Conservation (phyloP, 1,284 basidiomycete species). For the Apiotrichum veenhuisii region DNA sequence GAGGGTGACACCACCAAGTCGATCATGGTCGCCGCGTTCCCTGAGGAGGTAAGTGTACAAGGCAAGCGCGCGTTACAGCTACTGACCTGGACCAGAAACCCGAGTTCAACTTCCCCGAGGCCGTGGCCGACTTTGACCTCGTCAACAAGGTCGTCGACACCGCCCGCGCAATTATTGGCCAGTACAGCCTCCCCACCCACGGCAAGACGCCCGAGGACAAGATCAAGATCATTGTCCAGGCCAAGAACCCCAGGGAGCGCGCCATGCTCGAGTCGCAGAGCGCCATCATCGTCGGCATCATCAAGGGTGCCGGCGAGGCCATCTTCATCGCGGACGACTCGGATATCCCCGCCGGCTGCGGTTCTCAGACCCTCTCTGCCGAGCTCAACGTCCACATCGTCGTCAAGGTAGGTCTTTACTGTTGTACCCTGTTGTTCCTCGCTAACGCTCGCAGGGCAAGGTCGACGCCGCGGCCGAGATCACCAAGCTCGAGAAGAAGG, state of each 20-base stretch:
- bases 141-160: conserved; percentile 76
- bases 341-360: conserved; percentile 80
- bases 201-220: conserved; percentile 53
- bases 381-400: conserved; percentile 74
- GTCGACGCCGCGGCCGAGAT: conserved; percentile 81
- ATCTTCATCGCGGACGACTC: conserved; percentile 58
- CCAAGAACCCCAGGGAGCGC: conserved; percentile 62
- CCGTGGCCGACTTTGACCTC: conserved; percentile 78
- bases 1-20: conserved; percentile 75
- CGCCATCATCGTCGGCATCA: conserved; percentile 73
- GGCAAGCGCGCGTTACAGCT: no score
- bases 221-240: conserved; percentile 69
- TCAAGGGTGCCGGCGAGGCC: conserved; percentile 80
- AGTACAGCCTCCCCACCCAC: conserved; percentile 86
- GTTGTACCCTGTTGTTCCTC: neutral
- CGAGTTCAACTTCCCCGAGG: conserved; percentile 66
- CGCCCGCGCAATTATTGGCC: conserved; percentile 78
- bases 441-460: conserved; percentile 59
- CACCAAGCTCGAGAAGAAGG: conserved; percentile 80
- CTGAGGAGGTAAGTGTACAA: conserved; percentile 54
- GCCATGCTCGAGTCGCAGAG: conserved; percentile 67
- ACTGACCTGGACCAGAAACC: conserved; percentile 8
- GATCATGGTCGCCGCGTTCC: conserved; percentile 85
- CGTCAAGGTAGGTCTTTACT: conserved; percentile 65
- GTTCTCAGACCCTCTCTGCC: conserved; percentile 71